Evolutionary conservation across 768 basidiomycete species (phyloP), one percentile per base, ranked within the genome.

Genomic region (Neoboletus magnificus): DNA sequence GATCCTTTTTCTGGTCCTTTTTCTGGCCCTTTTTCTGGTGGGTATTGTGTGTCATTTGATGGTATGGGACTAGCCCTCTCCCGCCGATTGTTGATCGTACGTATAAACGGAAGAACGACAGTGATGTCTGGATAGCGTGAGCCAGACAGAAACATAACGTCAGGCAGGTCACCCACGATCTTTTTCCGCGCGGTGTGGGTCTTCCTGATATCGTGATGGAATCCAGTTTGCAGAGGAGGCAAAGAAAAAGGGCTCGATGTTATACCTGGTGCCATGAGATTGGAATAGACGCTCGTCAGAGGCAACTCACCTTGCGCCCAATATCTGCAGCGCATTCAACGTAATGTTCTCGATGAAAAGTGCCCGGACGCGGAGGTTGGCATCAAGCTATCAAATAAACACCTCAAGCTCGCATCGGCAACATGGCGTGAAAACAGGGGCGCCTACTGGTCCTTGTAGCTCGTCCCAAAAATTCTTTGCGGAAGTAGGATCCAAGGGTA

Each of bases 161-260:
- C 58, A 56, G 44, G 55, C 23, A 30, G 32, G 50, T 42, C 30
- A 66, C 76, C 54, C 48, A 78, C 77, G 77, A 55, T 78, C 77
- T 47, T 71, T 73, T 43, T 60, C 13, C 2, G 54, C 62, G 2
- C 37, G 47, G 1, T 55, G 54, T 15, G 64, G 56, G 29, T 70
- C 58, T 54, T 77, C 76, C 55, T 77, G 75, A 52, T 74, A 78
- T 33, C 76, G 72, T 0, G 75, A 73, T 2, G 77, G 76, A 46
- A 76, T 77, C 68, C 74, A 72, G 52, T 76, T 75, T 18, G 74
- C 53, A 0, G 77, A 77, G 0, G 74, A 77, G 15, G 76, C 72
- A 50, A 76, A 78, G 62, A 76, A 78, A 59, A 77, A 77, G 0
- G 77, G 76, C 53, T 78, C 76, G 27, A 77, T 70, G 49, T 73